These are phyloP conservation scores for Cornus kousa DNA, from an alignment of 148 eudicot species.

Conservation along the genomic window DNA sequence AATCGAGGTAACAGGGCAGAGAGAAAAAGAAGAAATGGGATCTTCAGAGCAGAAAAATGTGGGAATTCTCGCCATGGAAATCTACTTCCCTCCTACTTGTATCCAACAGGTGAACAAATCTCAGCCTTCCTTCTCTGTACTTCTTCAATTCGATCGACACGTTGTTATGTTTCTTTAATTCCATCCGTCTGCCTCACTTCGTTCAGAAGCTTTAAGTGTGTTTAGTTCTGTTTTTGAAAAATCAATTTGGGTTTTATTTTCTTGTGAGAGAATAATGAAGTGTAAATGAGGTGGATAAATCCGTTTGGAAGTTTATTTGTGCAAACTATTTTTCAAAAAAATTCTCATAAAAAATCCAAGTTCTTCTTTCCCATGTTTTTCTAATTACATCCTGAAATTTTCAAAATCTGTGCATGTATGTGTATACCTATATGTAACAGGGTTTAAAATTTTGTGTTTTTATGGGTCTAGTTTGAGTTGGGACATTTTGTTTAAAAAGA, in stretches of 20 bases:
- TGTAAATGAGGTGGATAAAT: not conserved
- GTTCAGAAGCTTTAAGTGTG: not conserved
- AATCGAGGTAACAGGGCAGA: not conserved
- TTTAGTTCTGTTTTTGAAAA: not conserved
- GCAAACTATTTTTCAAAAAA: not conserved
- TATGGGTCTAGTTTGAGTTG: too few relatives aligned
- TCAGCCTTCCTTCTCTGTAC: not conserved
- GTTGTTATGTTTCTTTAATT: too few relatives aligned
- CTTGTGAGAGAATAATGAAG: not conserved
- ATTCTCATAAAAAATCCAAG: too few relatives aligned
- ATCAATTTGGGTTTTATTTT: not conserved
- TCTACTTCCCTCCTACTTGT: constrained; percentile 96
- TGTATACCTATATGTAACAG: too few relatives aligned
- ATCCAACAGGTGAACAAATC: constrained; percentile 65
- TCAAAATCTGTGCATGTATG: too few relatives aligned
- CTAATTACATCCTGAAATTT: not conserved
- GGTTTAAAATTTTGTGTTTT: not conserved
- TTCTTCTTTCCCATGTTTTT: not conserved
- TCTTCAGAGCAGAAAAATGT: constrained; percentile 54
- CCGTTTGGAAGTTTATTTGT: not conserved
- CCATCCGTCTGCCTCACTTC: not conserved
- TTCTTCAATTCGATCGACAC: not conserved
- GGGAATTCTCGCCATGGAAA: constrained; percentile 96
- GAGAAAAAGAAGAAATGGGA: constrained; percentile 28
- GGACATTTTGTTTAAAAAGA: too few relatives aligned